Evolutionary conservation across 768 basidiomycete genomes (phyloP), one percentile per base, ranked within the genome.

Genomic region (Trametes coccinea): DNA sequence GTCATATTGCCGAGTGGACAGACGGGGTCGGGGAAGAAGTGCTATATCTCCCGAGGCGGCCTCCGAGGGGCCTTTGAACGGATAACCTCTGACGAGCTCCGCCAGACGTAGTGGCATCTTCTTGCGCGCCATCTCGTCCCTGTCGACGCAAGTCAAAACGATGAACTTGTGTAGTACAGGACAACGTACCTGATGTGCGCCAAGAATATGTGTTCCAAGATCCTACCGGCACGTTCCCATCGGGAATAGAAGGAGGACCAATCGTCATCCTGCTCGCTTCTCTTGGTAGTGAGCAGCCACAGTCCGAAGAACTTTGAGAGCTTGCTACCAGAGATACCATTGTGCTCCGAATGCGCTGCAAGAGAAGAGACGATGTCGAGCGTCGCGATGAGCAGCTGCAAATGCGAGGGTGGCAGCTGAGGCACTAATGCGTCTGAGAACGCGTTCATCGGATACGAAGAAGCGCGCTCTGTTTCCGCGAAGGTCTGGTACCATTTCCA

Each of bases 171-270:
- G n/a, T 22, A 22, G 22, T 22, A 22, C 22, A 22, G 22, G 22
- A 22, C 22, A 22, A 65, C 78, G 56, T 58, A 90, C 91, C 92
- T 82, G 58, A 92, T 84, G 58, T 82, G 79, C 16, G 87, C 80
- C 57, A 93, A 77, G 74, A 92, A 90, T 7, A 93, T 60, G 74
- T 93, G 91, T 66, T 92, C 92, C 52, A 92, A 69, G 44, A 88
- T 81, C 22, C 89, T 78, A 33, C 89, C 92, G 8, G 84, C 81
- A 31, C 79, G 78, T 66, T 93, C 89, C 92, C 92, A 93, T 33
- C 87, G 79, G 4, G 77, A 75, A 69, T 92, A 93, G 69, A 92
- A 91, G 8, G 78, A 70, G 11, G 71, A 59, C 86, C 85, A 90
- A 56, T 85, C 82, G 52, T 89, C 86, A 1, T 74, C 78, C 9